Conservation (phyloP, 1,139 yeast species). For the Hyphopichia pseudoburtonii region DNA sequence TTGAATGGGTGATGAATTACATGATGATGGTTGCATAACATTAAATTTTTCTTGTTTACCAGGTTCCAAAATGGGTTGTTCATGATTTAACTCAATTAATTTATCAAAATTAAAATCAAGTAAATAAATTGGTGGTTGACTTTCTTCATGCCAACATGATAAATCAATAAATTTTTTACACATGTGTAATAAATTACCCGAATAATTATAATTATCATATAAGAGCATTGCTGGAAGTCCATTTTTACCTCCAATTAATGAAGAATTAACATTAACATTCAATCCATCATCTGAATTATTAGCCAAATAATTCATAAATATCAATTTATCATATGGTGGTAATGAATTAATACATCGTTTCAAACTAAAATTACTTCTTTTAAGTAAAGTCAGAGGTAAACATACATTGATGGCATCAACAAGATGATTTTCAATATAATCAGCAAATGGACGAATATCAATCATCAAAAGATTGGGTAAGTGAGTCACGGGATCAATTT, state of each 20-base stretch:
- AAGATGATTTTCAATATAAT: conserved; percentile 53
- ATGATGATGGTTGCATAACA: not conserved
- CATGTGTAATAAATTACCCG: conserved; percentile 45
- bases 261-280: not conserved
- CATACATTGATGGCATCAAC: conserved; percentile 65
- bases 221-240: conserved; percentile 28
- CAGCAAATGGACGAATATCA: conserved; percentile 73
- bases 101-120: conserved; percentile 33
- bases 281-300: not conserved
- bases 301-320: conserved; percentile 22
- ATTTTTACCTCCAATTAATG: conserved; percentile 27
- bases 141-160: conserved; percentile 25
- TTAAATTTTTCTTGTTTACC: conserved; percentile 8
- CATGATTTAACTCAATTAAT: conserved; percentile 15
- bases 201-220: conserved; percentile 33
- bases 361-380: conserved; percentile 63
- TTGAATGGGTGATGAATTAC: not conserved
- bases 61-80: conserved; percentile 10
- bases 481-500: conserved; percentile 4
- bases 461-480: conserved; percentile 42
- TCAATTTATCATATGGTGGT: conserved; percentile 41
- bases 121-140: conserved; percentile 25
- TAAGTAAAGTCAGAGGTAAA: conserved; percentile 74
- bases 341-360: conserved; percentile 57
- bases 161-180: conserved; percentile 48